Evolutionary conservation across 139 green algal species (phyloP).

Genomic region (Pleodorina starrii): DNA sequence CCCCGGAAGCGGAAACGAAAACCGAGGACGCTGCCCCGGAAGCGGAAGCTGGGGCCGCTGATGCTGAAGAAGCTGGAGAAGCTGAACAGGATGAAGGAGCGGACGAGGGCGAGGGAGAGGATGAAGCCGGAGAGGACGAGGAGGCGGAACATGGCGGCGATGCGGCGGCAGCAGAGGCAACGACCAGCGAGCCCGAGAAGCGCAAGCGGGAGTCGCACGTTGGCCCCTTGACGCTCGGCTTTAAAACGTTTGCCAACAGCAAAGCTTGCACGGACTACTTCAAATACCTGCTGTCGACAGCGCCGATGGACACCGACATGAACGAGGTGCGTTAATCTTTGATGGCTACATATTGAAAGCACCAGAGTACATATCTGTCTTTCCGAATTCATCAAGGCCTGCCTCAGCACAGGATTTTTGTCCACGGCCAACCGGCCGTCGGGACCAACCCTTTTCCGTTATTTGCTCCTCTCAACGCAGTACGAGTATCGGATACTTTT

Average conservation of each 20-base stretch:
- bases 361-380: no score
- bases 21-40: not conserved
- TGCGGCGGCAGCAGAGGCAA: not conserved
- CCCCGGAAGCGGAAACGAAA: not conserved
- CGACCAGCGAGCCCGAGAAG: conserved; percentile 5
- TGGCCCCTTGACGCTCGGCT: conserved; percentile 70
- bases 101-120: not conserved
- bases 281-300: conserved; percentile 53
- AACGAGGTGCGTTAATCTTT: conserved; percentile 74
- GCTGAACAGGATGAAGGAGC: not conserved
- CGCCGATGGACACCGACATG: conserved; percentile 64
- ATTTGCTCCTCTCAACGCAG: conserved; percentile 49
- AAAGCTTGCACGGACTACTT: conserved; percentile 63
- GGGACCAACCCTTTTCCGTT: no score
- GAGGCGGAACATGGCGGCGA: not conserved
- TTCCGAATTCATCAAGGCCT: no score
- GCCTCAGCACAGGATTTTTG: no score
- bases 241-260: conserved; percentile 67
- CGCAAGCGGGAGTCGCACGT: not conserved
- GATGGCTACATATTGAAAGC: no score
- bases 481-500: conserved; percentile 81
- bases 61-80: not conserved
- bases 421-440: no score
- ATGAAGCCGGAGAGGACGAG: not conserved
- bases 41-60: not conserved